Percentiles rank a stretch among this genome's conserved stretches.
phyloP scores from a whole-genome alignment of 306 rosid species.

The Adenanthera pavonina region DNA sequence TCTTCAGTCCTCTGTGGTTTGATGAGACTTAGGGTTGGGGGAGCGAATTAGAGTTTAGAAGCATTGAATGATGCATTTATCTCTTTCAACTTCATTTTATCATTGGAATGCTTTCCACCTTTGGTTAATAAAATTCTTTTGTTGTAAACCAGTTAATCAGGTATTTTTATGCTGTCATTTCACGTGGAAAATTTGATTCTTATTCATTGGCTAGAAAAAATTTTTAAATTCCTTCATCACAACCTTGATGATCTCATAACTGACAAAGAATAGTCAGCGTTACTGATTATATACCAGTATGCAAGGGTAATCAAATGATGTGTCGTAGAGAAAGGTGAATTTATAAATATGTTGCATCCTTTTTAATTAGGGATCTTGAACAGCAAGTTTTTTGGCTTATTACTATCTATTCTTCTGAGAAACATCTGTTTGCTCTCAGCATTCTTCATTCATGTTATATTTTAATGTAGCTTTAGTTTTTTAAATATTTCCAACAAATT shows the following conservation, averaged over 20 bases:
- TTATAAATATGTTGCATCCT: not conserved
- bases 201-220: not conserved
- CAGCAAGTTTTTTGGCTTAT: not conserved
- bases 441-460: not conserved
- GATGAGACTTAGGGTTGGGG: not conserved
- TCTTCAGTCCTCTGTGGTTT: not conserved
- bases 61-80: not conserved
- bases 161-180: not conserved
- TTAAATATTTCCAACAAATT: slow-evolving; percentile 29
- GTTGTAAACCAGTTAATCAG: not conserved
- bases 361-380: not conserved
- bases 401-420: not conserved
- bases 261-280: not conserved
- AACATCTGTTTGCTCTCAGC: not conserved
- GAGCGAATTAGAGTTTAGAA: not conserved
- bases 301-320: not conserved
- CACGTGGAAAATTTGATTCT: not conserved
- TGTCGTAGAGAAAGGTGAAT: not conserved
- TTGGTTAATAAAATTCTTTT: slow-evolving; percentile 8
- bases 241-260: not conserved
- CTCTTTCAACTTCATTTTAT: not conserved
- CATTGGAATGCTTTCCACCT: not conserved
- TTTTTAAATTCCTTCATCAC: not conserved
- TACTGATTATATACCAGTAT: not conserved
- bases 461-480: slow-evolving; percentile 25